Evolutionary conservation across 129 eudicot species (phyloP).

Genomic region (Saussurea involucrata): DNA sequence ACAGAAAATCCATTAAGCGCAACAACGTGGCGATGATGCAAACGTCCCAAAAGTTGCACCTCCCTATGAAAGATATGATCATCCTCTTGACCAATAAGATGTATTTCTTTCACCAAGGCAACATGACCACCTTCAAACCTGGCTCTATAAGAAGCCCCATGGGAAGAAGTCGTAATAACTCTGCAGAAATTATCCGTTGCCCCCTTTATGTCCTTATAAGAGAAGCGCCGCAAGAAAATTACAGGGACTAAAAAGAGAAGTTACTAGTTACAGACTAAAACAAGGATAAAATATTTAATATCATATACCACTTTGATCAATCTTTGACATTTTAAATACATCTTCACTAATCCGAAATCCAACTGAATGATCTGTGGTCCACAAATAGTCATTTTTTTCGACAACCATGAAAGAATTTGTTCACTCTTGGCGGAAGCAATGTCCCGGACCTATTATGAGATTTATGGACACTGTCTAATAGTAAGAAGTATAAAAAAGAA

Average conservation of each 20-base stretch:
- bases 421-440: no score
- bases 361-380: not conserved
- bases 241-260: conserved; percentile 44
- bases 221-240: conserved; percentile 45
- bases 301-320: not conserved
- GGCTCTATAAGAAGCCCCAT: conserved; percentile 64
- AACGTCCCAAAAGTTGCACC: conserved; percentile 64
- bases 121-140: conserved; percentile 43
- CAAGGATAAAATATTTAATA: no score
- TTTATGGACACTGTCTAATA: no score
- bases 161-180: conserved; percentile 45
- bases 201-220: conserved; percentile 75
- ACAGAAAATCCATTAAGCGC: conserved; percentile 66
- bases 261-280: not conserved
- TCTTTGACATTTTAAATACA: not conserved
- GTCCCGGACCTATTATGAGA: no score
- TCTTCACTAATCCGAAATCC: no score
- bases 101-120: conserved; percentile 66
- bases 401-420: no score
- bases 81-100: conserved; percentile 41
- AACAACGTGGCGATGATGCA: conserved; percentile 85
- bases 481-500: no score
- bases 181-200: conserved; percentile 75
- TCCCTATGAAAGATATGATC: conserved; percentile 48
- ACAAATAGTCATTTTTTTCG: not conserved